Base-by-base conservation (phyloP, 2,329 filamentous ascomycete genomes). In the Colletotrichum lindemuthianum region DNA sequence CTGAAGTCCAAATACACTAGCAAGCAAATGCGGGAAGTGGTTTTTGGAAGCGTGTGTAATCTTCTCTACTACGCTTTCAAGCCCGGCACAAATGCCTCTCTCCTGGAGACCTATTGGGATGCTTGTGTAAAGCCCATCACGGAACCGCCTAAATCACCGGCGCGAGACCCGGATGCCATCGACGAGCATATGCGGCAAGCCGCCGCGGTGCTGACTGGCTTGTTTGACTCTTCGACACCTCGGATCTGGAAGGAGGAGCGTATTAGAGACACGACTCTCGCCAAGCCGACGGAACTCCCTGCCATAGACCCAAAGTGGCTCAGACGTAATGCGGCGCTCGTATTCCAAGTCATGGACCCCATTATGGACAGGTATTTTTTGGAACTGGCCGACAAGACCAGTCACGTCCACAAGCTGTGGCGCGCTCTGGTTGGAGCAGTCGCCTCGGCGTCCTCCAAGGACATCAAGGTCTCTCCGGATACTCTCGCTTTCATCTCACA, bases 301-400 rank as follows among this genome's bases (percentile, higher is more conserved):
- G 81, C 89, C 7, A 80, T 98, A 7, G 93, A 98, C 71, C 84
- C 91, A 5, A 93, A 91, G 80, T 99, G 96, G 96, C 83, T 96
- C 11, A 87, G 95, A 57, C 90, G 87, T 63, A 92, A 92, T 66
- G 81, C 90, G 5, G 73, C 80, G 2, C 84, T 82, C 47, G 84
- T 97, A 5, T 85, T 97, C 39, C 76, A 84, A 3, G 79, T 90
- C 8, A 84, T 89, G 8, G 80, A 80, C 5, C 84, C 88, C 9
- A 80, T 89, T 16, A 76, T 93, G 4, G 86, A 88, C 75, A 83
- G 79, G 59, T 85, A 84, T 55, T 88, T 92, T 53, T 79, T 84
- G 56, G 86, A 87, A 13, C 72, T 95, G n/a, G 83, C 86, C 8
- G 82, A 87, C 53, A 82, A 85, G 2, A 84, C 84, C 15, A 91